Percentiles rank a stretch among this genome's conserved stretches.
Conservation (phyloP, 2,329 filamentous ascomycete species). For the Neophaeococcomyces mojaviensis region DNA sequence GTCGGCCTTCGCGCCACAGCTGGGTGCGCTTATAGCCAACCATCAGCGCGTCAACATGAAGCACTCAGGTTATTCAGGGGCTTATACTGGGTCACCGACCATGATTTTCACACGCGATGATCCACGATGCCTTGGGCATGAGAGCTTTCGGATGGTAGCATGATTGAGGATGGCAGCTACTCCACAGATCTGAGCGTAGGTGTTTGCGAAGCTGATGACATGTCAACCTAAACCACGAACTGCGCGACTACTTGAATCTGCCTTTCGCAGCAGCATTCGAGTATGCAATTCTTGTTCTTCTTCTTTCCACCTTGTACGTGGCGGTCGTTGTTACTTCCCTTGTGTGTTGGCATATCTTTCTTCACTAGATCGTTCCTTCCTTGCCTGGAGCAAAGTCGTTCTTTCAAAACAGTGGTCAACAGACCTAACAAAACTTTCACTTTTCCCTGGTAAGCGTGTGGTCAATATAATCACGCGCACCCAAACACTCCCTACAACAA, state of each 20-base stretch:
- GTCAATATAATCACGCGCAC: no score
- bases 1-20: neutral
- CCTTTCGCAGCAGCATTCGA: no score
- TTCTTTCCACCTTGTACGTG: neutral
- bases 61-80: neutral
- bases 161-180: slow-evolving; percentile 9
- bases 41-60: neutral
- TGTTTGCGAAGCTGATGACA: slow-evolving; percentile 5
- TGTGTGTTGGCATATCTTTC: neutral
- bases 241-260: neutral
- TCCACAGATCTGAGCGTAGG: slow-evolving; percentile 2
- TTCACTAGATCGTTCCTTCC: slow-evolving; percentile 1
- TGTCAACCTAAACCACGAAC: slow-evolving; percentile 4
- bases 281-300: neutral
- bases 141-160: neutral
- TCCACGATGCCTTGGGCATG: neutral
- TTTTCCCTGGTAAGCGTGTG: no score
- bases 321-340: neutral
- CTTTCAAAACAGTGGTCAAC: neutral
- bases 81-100: neutral
- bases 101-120: neutral
- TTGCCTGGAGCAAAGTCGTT: slow-evolving; percentile 10
- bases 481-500: no score
- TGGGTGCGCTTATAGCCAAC: neutral
- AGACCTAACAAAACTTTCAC: slow-evolving; percentile 1